Evolutionary conservation across 2,329 filamentous ascomycete genomes (phyloP), one percentile per base, ranked within the genome.

Genomic region (Trichophyton rubrum): DNA sequence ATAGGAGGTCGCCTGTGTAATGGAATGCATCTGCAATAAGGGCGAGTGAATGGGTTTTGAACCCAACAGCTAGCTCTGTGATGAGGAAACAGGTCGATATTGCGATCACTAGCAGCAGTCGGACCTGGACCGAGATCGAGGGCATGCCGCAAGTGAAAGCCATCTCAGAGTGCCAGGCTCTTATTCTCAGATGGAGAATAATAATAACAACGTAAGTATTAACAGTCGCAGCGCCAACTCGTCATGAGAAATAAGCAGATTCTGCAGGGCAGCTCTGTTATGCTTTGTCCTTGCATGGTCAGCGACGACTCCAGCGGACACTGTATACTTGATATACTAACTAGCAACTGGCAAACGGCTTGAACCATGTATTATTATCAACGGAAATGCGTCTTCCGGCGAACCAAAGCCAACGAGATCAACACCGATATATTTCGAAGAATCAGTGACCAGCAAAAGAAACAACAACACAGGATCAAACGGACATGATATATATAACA

Each of bases 11-110:
- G 68, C 80, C 63, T 74, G 87, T 85, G 68, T 89, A 89, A 69
- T 90, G 88, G 66, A 90, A 90, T 0, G 88, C 86, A 77, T 91
- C 88, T 30, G 88, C 87, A 27, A 90, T 77, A 1, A 91, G 76
- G 0, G 86, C 86, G 9, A 91, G 77, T 0, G 87, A 90, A 59
- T 79, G 78, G 1, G 88, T 90, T 62, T 83, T 84, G 66, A 88
- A 86, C 1, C 85, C 85, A 62, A 86, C 82, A 82, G 63, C 51
- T 51, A 64, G 40, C 41, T 64, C 63, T 20, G 58, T 51, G 5
- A 63, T 11, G 30, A 63, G 53, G 35, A 64, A 64, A 15, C 45
- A 58, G 24, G 57, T 27, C 20, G 63, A 63, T 11, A 63, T 7
- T n/a, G n/a, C 63, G 24, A 64, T 64, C 5, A 64, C 60, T 22